Conservation (phyloP, 108 stramenopile species). For the Cyclotella atomus region DNA sequence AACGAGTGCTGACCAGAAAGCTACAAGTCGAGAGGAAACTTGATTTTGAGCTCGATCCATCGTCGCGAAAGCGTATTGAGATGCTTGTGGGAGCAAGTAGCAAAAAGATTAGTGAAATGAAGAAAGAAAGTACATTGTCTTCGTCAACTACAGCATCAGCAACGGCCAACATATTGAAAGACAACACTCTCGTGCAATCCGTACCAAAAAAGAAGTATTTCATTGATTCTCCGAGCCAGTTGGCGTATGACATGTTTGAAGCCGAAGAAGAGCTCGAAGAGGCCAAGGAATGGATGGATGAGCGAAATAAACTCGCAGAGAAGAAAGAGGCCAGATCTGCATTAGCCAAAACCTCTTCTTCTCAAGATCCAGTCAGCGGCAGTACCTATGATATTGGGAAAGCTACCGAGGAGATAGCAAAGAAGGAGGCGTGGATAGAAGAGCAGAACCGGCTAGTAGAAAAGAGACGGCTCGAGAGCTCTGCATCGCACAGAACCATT, state of each 20-base stretch:
- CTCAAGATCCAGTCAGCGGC: too few species aligned
- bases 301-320: background rate
- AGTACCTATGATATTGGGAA: slow-evolving; percentile 2
- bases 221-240: too few species aligned
- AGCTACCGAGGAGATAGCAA: background rate
- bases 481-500: too few species aligned
- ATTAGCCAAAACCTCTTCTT: background rate
- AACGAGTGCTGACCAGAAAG: slow-evolving; percentile 22
- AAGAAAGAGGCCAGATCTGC: too few species aligned
- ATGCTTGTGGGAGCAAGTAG: background rate
- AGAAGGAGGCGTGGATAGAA: slow-evolving; percentile 22
- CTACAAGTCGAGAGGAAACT: slow-evolving; percentile 21
- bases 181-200: background rate
- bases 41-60: slow-evolving; percentile 1
- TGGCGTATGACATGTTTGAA: slow-evolving; percentile 8
- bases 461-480: slow-evolving; percentile 19
- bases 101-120: background rate
- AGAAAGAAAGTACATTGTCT: background rate
- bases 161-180: background rate
- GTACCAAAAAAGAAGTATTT: too few species aligned
- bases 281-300: background rate
- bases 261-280: slow-evolving; percentile 12
- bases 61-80: slow-evolving; percentile 9
- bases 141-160: background rate
- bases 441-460: slow-evolving; percentile 30